These are phyloP conservation scores for Alectoria sarmentosa DNA, from an alignment of 495 filamentous ascomycete species.

Conservation along the genomic window DNA sequence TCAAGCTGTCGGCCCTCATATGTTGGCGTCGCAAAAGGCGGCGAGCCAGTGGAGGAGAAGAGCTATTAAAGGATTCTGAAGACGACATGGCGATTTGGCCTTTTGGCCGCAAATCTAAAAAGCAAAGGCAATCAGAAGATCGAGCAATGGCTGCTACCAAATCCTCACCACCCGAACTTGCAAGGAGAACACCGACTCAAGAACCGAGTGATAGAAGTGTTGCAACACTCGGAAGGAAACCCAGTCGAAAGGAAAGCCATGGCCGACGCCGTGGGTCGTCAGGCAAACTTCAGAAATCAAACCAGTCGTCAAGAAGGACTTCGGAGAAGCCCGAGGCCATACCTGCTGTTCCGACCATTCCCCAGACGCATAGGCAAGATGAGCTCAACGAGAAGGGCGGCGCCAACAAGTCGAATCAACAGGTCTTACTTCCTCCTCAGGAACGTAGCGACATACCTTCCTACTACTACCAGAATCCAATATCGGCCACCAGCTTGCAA, in stretches of 20 bases:
- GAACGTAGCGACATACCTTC: constrained; percentile 33
- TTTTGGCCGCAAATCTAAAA: constrained; percentile 59
- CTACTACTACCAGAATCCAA: constrained; percentile 40
- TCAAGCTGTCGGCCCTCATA: constrained; percentile 30
- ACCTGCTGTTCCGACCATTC: constrained; percentile 25
- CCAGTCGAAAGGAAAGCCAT: constrained; percentile 39
- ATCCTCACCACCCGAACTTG: constrained; percentile 25
- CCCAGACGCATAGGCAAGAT: constrained; percentile 25
- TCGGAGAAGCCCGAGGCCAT: constrained; percentile 30
- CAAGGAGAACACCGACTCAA: constrained; percentile 28
- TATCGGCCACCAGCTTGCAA: constrained; percentile 40
- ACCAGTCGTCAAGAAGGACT: constrained; percentile 25
- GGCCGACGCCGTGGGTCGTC: constrained; percentile 34
- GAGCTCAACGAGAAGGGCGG: constrained; percentile 29
- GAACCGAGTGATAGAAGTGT: constrained; percentile 21
- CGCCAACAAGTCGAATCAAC: constrained; percentile 26
- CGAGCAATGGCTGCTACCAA: constrained; percentile 37
- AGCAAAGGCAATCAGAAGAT: constrained; percentile 31
- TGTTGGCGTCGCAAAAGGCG: constrained; percentile 31
- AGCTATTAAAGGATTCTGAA: constrained; percentile 23
- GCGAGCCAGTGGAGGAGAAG: constrained; percentile 28
- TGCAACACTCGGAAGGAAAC: constrained; percentile 35
- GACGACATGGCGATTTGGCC: constrained; percentile 69
- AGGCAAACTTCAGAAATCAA: constrained; percentile 21
- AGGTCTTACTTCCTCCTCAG: constrained; percentile 31